A percentile compares a stretch with the other conserved stretches of the same genome.
These are phyloP conservation scores for Oryza nivara DNA, from an alignment of 176 grass and related monocot species.

Conservation along the genomic window DNA sequence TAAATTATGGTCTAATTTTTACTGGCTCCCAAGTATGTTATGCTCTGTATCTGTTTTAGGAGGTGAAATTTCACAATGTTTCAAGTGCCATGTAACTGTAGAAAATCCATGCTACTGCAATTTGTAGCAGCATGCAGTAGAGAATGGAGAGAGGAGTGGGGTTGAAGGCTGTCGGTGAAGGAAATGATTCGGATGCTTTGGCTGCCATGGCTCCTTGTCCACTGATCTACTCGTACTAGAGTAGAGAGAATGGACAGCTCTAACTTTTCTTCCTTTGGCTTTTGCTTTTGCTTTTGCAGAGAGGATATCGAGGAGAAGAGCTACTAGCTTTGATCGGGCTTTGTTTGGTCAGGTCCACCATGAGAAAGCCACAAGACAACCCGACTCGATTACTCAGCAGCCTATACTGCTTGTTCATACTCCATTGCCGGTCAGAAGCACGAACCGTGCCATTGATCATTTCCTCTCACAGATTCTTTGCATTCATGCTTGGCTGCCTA, in stretches of 20 bases:
- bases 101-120: neutral
- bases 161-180: constrained; percentile 38
- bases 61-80: neutral
- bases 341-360: constrained; percentile 22
- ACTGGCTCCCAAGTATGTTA: neutral
- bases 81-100: neutral
- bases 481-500: neutral
- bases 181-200: constrained; percentile 37
- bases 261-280: neutral
- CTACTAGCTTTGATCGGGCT: neutral
- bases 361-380: constrained; percentile 9
- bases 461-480: neutral
- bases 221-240: too few relatives aligned
- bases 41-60: neutral
- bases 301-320: neutral
- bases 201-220: constrained; percentile 2
- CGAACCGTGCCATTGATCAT: neutral
- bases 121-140: neutral
- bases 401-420: neutral
- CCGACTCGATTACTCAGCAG: neutral
- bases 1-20: neutral
- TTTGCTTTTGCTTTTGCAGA: constrained; percentile 35
- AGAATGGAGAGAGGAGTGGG: constrained; percentile 16
- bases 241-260: constrained; percentile 4
- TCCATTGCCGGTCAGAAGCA: constrained; percentile 35